Evolutionary conservation across 129 eudicot genomes (phyloP), one percentile per base, ranked within the genome.

Genomic region (Flaveria bidentis): DNA sequence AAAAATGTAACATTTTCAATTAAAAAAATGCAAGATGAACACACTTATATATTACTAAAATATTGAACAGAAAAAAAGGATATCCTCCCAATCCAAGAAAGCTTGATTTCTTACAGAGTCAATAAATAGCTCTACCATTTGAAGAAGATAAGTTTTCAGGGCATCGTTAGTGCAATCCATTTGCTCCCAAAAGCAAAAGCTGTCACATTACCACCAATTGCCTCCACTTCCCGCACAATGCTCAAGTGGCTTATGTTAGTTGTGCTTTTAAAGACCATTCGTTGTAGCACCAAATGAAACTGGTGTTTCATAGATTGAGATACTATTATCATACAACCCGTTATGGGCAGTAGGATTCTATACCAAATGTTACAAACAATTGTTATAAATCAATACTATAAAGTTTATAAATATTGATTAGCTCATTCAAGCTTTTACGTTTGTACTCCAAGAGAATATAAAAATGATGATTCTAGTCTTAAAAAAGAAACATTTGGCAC

Each of bases 221-320:
- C 97, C 78, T 90, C 98, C 81, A 93, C 88, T 84, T 93, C 98
- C 62, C 96, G 86, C 47, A 90, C 97, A 80, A 87, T 45, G 14
- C 91, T 96, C 75, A 90, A 84, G 85, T 91, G 97, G 81, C 93
- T 90, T 45, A 91, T 65, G 68, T 93, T 93, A 50, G 73, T 41
- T 53, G 98, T 90, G 84, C 91, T 93, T 77, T 93, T 90, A 62
- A 93, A 93, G 13, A 97, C 96, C 97, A 93, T 93, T 9, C 90
- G 97, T 83, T 93, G 96, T 85, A 71, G 82, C 91, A 26, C 97
- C 98, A 76, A 78, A 87, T 23, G 88, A 60, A 39, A 36, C 77
- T 30, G 96, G 90, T 30, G 84, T 85, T 73, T 86, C 26, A 23
- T 23, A 23, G 26, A 23, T 23, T 23, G 26, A 23, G 26, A 23